phyloP scores from a whole-genome alignment of 2,329 filamentous ascomycete genomes.

The Colletotrichum sp. region DNA sequence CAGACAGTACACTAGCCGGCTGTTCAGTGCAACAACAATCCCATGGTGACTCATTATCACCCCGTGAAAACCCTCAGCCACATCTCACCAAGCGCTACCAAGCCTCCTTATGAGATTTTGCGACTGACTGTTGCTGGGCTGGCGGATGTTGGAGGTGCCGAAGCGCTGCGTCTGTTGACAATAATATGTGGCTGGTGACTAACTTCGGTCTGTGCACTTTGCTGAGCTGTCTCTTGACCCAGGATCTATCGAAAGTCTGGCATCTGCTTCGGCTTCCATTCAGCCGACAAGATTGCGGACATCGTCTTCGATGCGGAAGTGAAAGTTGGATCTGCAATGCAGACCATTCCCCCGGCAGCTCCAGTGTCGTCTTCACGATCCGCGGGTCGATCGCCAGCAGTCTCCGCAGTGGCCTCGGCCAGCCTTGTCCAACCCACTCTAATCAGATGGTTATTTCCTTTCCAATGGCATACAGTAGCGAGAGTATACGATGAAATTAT shows the following conservation, averaged over 20 bases:
- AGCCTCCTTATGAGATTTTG: background rate
- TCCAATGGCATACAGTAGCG: background rate
- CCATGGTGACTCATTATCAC: background rate
- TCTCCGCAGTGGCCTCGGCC: background rate
- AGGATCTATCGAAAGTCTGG: background rate
- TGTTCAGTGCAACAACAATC: background rate
- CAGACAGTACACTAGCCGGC: background rate
- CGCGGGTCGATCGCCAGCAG: background rate
- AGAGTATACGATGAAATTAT: background rate
- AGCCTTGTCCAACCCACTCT: background rate
- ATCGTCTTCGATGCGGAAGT: background rate
- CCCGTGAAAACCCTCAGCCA: background rate
- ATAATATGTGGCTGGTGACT: background rate
- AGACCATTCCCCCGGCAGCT: background rate
- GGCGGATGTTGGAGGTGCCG: background rate
- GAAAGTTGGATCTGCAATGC: background rate
- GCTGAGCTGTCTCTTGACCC: background rate
- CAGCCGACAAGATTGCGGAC: background rate
- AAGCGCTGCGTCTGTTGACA: background rate
- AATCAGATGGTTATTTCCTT: background rate
- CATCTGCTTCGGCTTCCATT: background rate
- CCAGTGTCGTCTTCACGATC: background rate
- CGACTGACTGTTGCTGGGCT: background rate
- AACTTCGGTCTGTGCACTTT: background rate
- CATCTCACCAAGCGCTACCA: background rate